Evolutionary conservation across 1,284 basidiomycete genomes (phyloP), one percentile per base, ranked within the genome.

Genomic region (Apiotrichum akiyoshidainum): DNA sequence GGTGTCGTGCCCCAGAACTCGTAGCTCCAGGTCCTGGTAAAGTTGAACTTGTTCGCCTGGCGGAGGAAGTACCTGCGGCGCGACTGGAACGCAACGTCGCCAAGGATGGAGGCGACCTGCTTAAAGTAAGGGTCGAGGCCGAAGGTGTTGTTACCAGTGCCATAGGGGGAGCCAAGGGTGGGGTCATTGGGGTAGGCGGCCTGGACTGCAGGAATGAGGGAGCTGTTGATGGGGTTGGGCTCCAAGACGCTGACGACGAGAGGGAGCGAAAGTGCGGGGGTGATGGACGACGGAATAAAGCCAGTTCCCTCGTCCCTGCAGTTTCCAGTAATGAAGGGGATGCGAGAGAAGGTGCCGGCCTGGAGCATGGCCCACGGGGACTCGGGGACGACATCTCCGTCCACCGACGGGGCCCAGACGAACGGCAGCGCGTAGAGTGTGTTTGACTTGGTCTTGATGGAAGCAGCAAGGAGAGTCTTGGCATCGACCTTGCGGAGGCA

Each of bases 301-400:
- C 55, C 34, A 0, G 73, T 73, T n/a, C 74, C 72, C 49, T 77
- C 75, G 56, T 77, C 75, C 31, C 65, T 59, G 59, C 57, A 62
- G 59, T 71, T 74, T 9, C 79, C 75, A 12, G 68, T 65, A 46
- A 80, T 74, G 55, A 75, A 77, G 0, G 79, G 77, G 13, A 74
- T 68, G 21, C 69, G 67, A 0, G 68, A 65, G 52, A 77, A 71
- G 42, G 66, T 51, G 17, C 72, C 74, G 44, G 67, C 26, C 12
- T 58, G 58, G n/a, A 78, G 37, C 21, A 78, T 61, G 17, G 57
- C 52, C 50, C 70, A 61, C 22, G 78, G 69, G 3, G 67, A 66
- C 31, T 64, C 65, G 21, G 73, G 66, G 35, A 80, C 63, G 37
- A 76, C 42, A 41, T 70, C 68, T 7, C 75, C 76, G 52, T 78